Evolutionary conservation across 2,329 filamentous ascomycete genomes (phyloP).

Genomic region (Coniochaeta hoffmannii): DNA sequence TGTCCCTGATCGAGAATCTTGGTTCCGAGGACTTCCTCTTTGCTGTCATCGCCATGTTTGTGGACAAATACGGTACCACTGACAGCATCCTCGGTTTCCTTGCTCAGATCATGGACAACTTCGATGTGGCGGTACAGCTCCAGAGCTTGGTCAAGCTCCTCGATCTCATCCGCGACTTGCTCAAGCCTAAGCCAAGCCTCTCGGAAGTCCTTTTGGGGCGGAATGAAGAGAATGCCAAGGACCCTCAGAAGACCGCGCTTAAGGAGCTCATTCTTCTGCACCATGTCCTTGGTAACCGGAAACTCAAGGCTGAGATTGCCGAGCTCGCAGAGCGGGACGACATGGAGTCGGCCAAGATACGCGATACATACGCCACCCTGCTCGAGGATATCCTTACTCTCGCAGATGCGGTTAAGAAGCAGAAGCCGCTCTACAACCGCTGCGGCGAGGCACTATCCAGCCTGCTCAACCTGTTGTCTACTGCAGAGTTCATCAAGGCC

Average conservation of each 20-base stretch:
- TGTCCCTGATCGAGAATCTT: constrained; percentile 76
- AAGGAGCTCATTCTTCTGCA: constrained; percentile 51
- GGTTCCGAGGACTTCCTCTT: constrained; percentile 83
- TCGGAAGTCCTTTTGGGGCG: constrained; percentile 64
- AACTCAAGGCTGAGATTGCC: constrained; percentile 46
- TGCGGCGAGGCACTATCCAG: constrained; percentile 68
- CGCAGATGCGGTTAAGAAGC: constrained; percentile 54
- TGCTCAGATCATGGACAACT: constrained; percentile 63
- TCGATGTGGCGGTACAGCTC: constrained; percentile 69
- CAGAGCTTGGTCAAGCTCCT: constrained; percentile 71
- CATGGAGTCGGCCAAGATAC: constrained; percentile 59
- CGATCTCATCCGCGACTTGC: constrained; percentile 65
- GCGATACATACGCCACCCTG: constrained; percentile 61
- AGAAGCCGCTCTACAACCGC: constrained; percentile 46
- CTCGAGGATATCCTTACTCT: constrained; percentile 59
- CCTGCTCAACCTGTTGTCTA: constrained; percentile 77
- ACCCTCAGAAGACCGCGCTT: constrained; percentile 43
- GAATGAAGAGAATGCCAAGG: constrained; percentile 37
- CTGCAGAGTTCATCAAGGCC: constrained; percentile 81
- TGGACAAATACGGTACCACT: constrained; percentile 79
- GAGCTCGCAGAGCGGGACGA: constrained; percentile 54
- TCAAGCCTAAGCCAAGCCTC: constrained; percentile 65
- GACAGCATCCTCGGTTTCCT: constrained; percentile 69
- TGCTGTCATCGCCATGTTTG: constrained; percentile 78
- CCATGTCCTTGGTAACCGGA: constrained; percentile 49